Evolutionary conservation across 805 yeast genomes (phyloP).

Genomic region (Vanderwaltozyma verrucispora): DNA sequence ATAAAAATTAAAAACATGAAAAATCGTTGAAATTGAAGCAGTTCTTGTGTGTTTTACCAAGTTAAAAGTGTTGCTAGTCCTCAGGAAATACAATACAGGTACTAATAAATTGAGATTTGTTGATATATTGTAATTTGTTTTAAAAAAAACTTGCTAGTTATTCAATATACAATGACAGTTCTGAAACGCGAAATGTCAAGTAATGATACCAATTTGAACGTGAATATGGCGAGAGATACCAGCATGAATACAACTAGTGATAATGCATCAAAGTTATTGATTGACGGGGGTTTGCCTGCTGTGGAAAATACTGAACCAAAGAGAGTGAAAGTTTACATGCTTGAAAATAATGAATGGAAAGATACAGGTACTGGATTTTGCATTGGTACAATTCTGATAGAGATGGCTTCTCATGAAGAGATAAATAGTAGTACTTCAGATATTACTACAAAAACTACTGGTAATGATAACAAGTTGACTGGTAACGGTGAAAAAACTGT

Average conservation of each 20-base stretch:
- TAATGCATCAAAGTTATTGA: too few relatives aligned
- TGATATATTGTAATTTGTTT: too few relatives aligned
- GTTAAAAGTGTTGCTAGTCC: too few relatives aligned
- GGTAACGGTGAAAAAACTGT: conserved; percentile 12
- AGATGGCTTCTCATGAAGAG: neutral
- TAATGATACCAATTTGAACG: neutral
- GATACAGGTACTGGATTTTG: conserved; percentile 93
- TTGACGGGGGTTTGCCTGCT: too few relatives aligned
- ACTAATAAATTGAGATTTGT: too few relatives aligned
- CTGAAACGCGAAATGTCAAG: neutral
- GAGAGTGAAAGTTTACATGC: conserved; percentile 83
- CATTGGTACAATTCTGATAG: conserved; percentile 46
- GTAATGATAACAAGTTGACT: conserved; percentile 4
- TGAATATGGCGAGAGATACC: neutral
- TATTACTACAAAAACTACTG: neutral
- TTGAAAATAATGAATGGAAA: conserved; percentile 76
- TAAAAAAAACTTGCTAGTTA: too few relatives aligned
- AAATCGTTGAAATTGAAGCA: too few relatives aligned
- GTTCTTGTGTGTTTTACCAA: too few relatives aligned
- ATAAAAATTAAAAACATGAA: too few relatives aligned
- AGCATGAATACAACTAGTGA: conserved; percentile 1
- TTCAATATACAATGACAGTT: neutral
- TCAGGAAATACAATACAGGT: too few relatives aligned
- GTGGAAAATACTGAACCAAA: conserved; percentile 36
- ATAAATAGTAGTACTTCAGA: too few relatives aligned